Percentiles rank a stretch among this genome's conserved stretches.
These are phyloP conservation scores for Fusarium keratoplasticum DNA, from an alignment of 2,329 filamentous ascomycete genomes.

Conservation along the genomic window DNA sequence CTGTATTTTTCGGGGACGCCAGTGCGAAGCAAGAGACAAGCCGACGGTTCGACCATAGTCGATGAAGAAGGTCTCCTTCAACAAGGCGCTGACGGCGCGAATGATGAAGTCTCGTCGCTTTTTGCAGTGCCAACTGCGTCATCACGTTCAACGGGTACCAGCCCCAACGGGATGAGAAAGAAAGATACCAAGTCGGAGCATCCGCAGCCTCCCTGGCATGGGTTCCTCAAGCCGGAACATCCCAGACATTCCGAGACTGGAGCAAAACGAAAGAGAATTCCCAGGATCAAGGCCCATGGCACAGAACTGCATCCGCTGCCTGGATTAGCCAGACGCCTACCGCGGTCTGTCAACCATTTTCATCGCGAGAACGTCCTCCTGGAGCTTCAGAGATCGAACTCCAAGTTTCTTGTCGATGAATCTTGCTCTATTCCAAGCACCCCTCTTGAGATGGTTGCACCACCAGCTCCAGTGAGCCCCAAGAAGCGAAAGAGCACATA, in stretches of 20 bases:
- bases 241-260: neutral
- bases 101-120: neutral
- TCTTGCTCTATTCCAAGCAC: conserved; percentile 9
- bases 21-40: neutral
- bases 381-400: conserved; percentile 44
- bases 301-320: conserved; percentile 38
- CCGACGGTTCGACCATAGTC: neutral
- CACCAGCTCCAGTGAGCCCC: neutral
- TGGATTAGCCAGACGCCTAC: conserved; percentile 38
- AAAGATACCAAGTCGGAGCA: neutral
- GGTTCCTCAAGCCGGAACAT: conserved; percentile 19
- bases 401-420: conserved; percentile 43
- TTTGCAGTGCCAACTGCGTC: neutral
- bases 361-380: conserved; percentile 43
- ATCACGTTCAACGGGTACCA: neutral
- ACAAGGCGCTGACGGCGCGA: neutral
- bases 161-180: neutral
- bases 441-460: neutral
- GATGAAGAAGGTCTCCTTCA: neutral
- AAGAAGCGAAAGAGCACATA: conserved; percentile 15
- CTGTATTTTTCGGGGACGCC: conserved; percentile 33
- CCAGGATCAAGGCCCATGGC: conserved; percentile 29
- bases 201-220: conserved; percentile 18
- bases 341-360: conserved; percentile 15
- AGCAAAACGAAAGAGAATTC: conserved; percentile 27